These are phyloP conservation scores for Tulasnella sp. DNA, from an alignment of 768 basidiomycete genomes.

Conservation along the genomic window DNA sequence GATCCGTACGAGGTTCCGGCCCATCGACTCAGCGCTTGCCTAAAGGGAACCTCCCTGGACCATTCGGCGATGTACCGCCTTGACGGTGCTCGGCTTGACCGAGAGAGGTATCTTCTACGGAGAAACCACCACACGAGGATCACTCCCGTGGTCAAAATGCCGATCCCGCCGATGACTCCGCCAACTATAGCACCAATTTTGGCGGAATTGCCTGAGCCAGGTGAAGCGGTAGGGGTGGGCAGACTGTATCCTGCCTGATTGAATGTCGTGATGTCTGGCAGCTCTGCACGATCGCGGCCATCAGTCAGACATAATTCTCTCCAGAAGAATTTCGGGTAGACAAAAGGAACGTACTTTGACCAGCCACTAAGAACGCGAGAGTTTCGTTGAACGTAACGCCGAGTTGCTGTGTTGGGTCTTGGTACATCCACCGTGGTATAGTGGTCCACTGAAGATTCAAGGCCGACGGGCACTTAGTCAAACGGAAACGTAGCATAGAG, in stretches of 20 bases:
- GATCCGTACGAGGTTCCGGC: slow-evolving; percentile 14
- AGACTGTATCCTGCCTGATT: background rate
- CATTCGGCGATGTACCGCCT: slow-evolving; percentile 31
- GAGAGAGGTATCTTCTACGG: background rate
- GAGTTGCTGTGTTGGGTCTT: slow-evolving; percentile 16
- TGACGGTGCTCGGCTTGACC: slow-evolving; percentile 24
- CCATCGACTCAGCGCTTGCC: background rate
- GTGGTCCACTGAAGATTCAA: slow-evolving; percentile 23
- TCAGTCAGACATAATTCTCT: background rate
- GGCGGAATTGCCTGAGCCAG: background rate
- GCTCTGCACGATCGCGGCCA: background rate
- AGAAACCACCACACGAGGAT: slow-evolving; percentile 20
- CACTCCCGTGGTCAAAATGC: background rate
- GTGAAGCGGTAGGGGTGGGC: background rate
- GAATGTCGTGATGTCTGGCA: background rate
- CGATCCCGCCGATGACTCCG: slow-evolving; percentile 12
- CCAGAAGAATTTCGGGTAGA: background rate
- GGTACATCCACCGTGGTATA: slow-evolving; percentile 28
- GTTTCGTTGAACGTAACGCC: slow-evolving; percentile 25
- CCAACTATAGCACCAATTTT: slow-evolving; percentile 30
- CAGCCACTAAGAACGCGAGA: background rate
- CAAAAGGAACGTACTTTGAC: background rate
- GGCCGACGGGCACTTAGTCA: slow-evolving; percentile 4
- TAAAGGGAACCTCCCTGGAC: slow-evolving; percentile 23
- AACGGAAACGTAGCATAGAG: background rate